Evolutionary conservation across 805 yeast species (phyloP).

Genomic region (Wickerhamomyces queroliae): DNA sequence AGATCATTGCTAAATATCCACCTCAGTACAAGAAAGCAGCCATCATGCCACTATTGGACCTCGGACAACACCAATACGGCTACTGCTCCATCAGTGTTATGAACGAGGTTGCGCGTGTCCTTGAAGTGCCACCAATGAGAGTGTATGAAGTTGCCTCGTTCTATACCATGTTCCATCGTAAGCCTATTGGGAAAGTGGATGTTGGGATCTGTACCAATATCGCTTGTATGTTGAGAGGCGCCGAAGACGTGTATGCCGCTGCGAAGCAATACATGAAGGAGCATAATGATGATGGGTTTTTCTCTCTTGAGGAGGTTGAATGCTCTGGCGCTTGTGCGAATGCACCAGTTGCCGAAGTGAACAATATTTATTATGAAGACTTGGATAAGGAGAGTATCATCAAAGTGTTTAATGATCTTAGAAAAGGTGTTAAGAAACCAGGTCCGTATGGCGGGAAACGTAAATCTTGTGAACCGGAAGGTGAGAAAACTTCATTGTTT

Average conservation of each 20-base stretch:
- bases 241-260: constrained; percentile 73
- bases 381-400: constrained; percentile 63
- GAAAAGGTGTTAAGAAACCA: constrained; percentile 52
- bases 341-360: constrained; percentile 83
- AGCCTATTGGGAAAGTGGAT: constrained; percentile 81
- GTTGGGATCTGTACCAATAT: constrained; percentile 87
- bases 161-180: constrained; percentile 85
- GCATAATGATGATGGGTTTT: constrained; percentile 67
- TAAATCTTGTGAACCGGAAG: constrained; percentile 69
- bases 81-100: constrained; percentile 82
- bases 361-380: constrained; percentile 81
- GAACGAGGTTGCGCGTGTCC: constrained; percentile 81
- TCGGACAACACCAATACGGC: constrained; percentile 85
- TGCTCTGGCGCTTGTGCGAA: constrained; percentile 91
- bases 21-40: constrained; percentile 85
- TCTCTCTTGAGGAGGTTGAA: constrained; percentile 84
- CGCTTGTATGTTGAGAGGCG: constrained; percentile 81
- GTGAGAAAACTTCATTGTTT: constrained; percentile 60
- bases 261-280: constrained; percentile 55
- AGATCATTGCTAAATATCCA: constrained; percentile 74
- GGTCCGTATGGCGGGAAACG: constrained; percentile 67
- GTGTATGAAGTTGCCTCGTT: constrained; percentile 90
- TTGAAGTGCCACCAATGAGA: constrained; percentile 92
- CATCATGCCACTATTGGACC: constrained; percentile 78
- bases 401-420: constrained; percentile 54